Evolutionary conservation across 164 flowering plant species (phyloP).

Genomic region (Chimonanthus salicifolius): DNA sequence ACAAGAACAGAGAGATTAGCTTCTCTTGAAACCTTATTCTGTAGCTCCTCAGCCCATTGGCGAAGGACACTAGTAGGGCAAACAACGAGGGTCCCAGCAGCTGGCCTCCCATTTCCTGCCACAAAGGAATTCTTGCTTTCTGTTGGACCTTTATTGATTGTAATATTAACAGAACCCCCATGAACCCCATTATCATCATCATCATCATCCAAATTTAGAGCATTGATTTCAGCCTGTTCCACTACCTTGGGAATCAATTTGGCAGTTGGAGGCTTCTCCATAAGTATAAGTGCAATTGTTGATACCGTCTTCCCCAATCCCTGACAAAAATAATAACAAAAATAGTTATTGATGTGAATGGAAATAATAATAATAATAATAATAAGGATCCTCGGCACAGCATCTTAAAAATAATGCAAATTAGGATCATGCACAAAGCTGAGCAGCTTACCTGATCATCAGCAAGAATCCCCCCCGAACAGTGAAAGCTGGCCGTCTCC

Average conservation of each 20-base stretch:
- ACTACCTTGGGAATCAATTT: slow-evolving; percentile 34
- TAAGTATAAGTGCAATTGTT: slow-evolving; percentile 78
- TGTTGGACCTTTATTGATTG: neutral
- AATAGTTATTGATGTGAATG: slow-evolving; percentile 5
- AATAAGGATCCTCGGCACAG: neutral
- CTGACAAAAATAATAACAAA: slow-evolving; percentile 29
- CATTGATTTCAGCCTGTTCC: slow-evolving; percentile 36
- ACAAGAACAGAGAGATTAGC: slow-evolving; percentile 62
- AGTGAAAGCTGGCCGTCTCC: slow-evolving; percentile 61
- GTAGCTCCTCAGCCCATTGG: slow-evolving; percentile 91
- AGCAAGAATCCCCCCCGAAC: slow-evolving; percentile 92
- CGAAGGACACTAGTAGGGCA: slow-evolving; percentile 96
- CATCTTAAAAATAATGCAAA: neutral
- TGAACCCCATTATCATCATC: slow-evolving; percentile 13
- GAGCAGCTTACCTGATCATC: slow-evolving; percentile 83
- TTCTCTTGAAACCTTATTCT: slow-evolving; percentile 65
- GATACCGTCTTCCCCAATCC: slow-evolving; percentile 98
- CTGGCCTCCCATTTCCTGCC: slow-evolving; percentile 47
- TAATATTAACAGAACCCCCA: slow-evolving; percentile 28
- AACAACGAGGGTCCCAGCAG: slow-evolving; percentile 91
- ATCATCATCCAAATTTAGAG: slow-evolving; percentile 31
- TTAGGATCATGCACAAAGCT: slow-evolving; percentile 5
- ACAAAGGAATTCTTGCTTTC: neutral
- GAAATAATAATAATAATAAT: neutral
- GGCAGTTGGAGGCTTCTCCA: slow-evolving; percentile 43